Evolutionary conservation across 768 basidiomycete species (phyloP).

Genomic region (Amylocystis lapponica): DNA sequence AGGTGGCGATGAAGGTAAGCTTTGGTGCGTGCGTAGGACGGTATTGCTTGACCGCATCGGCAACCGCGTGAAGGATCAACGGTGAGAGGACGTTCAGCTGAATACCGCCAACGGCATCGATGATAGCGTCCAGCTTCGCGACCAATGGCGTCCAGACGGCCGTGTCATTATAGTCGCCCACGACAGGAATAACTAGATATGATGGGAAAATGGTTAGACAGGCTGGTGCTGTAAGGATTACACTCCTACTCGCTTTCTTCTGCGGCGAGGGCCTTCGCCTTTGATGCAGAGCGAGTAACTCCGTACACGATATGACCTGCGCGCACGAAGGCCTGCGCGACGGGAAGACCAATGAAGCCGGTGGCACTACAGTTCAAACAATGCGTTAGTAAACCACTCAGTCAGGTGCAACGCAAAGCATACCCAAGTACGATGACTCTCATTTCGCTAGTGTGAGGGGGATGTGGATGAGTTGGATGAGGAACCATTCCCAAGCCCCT

Average conservation of each 20-base stretch:
- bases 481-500: too few species aligned
- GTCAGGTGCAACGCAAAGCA: too few species aligned
- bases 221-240: not conserved
- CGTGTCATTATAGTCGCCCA: constrained; percentile 20
- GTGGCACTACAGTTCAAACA: constrained; percentile 28
- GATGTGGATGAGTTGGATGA: too few species aligned
- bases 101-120: constrained; percentile 26
- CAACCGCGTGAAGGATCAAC: constrained; percentile 20
- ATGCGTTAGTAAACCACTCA: too few species aligned
- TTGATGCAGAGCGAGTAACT: constrained; percentile 31
- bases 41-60: constrained; percentile 17
- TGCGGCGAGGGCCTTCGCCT: constrained; percentile 28
- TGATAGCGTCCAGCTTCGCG: constrained; percentile 28
- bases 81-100: constrained; percentile 16
- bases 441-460: too few species aligned
- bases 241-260: constrained; percentile 38
- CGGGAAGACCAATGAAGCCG: constrained; percentile 40
- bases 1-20: constrained; percentile 40
- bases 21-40: constrained; percentile 30
- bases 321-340: constrained; percentile 38
- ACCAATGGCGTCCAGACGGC: constrained; percentile 24
- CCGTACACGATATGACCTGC: constrained; percentile 44
- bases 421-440: too few species aligned
- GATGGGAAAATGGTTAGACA: not conserved
- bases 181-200: constrained; percentile 32